Base-by-base conservation (phyloP, 805 yeast genomes). In the Maudiozyma bulderi region DNA sequence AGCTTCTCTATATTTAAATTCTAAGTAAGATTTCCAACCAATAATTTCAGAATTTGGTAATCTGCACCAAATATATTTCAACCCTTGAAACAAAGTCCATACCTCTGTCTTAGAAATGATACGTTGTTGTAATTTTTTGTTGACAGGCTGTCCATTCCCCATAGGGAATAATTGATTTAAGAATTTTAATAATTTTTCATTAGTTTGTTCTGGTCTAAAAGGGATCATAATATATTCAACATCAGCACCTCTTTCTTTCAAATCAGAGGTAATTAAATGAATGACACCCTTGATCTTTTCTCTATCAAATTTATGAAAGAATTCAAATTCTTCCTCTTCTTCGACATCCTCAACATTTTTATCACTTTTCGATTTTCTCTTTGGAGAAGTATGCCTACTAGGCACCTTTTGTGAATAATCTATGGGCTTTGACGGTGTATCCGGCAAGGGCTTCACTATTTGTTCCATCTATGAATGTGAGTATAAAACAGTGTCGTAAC, bases 51-150 rank as follows among this genome's bases (percentile, higher is more conserved):
- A 77, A 49, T 82, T 83, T 8, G 91, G 91, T 20, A 90, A 66
- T 50, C 97, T 72, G 52, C 90, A 78, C 97, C 97, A 89, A 43
- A 87, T 71, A 67, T 86, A 89, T 61, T 87, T 88, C 51, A 89
- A 70, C 1, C 83, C 83, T 49, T 87, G 76, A 37, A 85, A 79
- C 40, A 89, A 67, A 1, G 90, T 83, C 62, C 77, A 82, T 49
- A 80, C 87, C 54, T 86, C 88, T 0, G 82, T 73, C 45, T 69
- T 58, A 44, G 72, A 63, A 5, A 85, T 71, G 2, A 75, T 69
- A 30, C 70, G 64, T 31, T 50, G 47, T 38, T 71, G 67, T 39
- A 79, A 59, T 5, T 67, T 66, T 31, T 73, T 73, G 2, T 72
- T 59, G 28, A 82, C 67, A 29, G 74, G 72, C 37, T 61, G 60